A percentile compares a stretch with the other conserved stretches of the same genome.
Conservation (phyloP, 257 asterid species). For the Capsicum rhomboideum region DNA sequence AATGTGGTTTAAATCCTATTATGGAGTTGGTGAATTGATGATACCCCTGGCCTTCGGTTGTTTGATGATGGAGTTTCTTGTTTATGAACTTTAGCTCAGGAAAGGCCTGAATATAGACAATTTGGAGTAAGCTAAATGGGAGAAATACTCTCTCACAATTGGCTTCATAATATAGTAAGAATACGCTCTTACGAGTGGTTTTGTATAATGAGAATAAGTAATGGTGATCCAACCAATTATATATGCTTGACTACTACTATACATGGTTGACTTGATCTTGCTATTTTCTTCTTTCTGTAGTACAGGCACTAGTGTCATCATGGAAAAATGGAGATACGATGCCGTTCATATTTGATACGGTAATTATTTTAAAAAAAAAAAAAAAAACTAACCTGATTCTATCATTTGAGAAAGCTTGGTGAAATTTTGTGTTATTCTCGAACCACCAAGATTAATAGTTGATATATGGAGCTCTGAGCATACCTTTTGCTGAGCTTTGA, state of each 20-base stretch:
- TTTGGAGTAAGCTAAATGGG: neutral
- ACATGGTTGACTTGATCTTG: neutral
- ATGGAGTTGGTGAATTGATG: neutral
- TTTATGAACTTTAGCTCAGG: neutral
- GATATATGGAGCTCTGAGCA: neutral
- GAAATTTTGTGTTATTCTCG: neutral
- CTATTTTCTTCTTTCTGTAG: neutral
- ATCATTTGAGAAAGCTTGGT: neutral
- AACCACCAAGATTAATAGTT: neutral
- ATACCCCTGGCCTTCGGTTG: neutral
- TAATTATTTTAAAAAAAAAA: slow-evolving; percentile 4
- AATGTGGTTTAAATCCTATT: neutral
- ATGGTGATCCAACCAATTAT: neutral
- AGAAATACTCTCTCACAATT: neutral
- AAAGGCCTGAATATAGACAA: neutral
- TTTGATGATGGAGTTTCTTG: neutral
- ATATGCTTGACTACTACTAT: neutral
- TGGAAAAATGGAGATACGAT: slow-evolving; percentile 79
- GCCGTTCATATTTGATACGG: slow-evolving; percentile 96
- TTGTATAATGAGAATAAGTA: neutral
- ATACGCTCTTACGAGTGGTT: neutral
- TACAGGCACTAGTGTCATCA: slow-evolving; percentile 81
- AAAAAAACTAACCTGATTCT: neutral
- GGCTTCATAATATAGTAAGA: neutral
- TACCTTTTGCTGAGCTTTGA: slow-evolving; percentile 2